Evolutionary conservation across 2,329 filamentous ascomycete genomes (phyloP).

Genomic region (Penicillium sp.): DNA sequence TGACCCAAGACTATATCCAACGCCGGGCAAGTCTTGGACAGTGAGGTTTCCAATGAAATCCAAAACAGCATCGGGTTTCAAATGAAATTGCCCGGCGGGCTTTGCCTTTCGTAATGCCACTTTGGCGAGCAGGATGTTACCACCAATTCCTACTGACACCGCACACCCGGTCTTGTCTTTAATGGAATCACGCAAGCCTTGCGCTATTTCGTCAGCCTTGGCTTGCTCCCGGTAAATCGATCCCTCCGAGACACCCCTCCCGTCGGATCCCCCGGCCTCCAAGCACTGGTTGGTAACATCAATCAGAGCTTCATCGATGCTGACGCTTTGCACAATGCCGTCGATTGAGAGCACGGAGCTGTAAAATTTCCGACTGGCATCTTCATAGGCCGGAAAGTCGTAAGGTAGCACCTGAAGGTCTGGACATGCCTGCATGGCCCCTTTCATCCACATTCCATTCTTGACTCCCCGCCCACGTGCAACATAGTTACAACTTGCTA

Average conservation of each 20-base stretch:
- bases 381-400: conserved; percentile 92
- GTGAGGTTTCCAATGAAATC: conserved; percentile 75
- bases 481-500: conserved; percentile 95
- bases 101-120: conserved; percentile 89
- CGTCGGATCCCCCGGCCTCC: conserved; percentile 65
- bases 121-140: conserved; percentile 88
- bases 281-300: conserved; percentile 76
- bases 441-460: conserved; percentile 99
- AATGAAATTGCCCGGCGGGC: conserved; percentile 86
- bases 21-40: conserved; percentile 82
- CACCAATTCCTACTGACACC: conserved; percentile 90
- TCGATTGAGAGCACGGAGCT: conserved; percentile 76
- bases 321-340: conserved; percentile 90
- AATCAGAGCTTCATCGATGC: conserved; percentile 90
- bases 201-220: conserved; percentile 72
- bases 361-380: conserved; percentile 86
- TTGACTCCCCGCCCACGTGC: conserved; percentile 84
- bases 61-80: conserved; percentile 77
- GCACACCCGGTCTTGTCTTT: conserved; percentile 76
- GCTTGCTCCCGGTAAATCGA: conserved; percentile 76
- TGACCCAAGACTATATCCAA: conserved; percentile 84
- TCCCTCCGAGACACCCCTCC: conserved; percentile 64
- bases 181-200: conserved; percentile 66
- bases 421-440: conserved; percentile 78
- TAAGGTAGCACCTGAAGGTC: conserved; percentile 90